Evolutionary conservation across 768 basidiomycete species (phyloP).

Genomic region (Rhodotorula graminis): DNA sequence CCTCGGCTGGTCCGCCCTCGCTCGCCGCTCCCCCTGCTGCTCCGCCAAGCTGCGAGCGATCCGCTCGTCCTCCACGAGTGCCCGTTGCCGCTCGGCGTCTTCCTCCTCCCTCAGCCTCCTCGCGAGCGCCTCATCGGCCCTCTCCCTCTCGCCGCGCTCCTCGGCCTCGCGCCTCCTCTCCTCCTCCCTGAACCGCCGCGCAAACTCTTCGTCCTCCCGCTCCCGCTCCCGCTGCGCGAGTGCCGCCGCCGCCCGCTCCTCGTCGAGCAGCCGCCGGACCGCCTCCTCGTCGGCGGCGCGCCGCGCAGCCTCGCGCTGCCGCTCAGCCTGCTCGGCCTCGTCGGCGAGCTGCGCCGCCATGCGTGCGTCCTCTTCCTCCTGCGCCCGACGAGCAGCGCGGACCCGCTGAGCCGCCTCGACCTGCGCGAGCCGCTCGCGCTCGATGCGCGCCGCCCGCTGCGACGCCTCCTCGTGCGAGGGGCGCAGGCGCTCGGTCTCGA

Average conservation of each 20-base stretch:
- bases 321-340: slow-evolving; percentile 15
- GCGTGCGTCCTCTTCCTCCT: slow-evolving; percentile 24
- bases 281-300: slow-evolving; percentile 12
- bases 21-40: background rate
- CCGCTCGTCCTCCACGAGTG: slow-evolving; percentile 18
- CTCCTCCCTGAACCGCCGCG: slow-evolving; percentile 17
- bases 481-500: background rate
- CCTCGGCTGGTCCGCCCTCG: no score
- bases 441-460: background rate
- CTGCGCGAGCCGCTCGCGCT: slow-evolving; percentile 3
- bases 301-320: background rate
- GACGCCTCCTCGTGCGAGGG: background rate
- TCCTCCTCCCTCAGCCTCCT: slow-evolving; percentile 11
- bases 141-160: slow-evolving; percentile 10
- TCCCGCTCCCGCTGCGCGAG: slow-evolving; percentile 2
- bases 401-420: slow-evolving; percentile 7
- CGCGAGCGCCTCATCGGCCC: slow-evolving; percentile 12
- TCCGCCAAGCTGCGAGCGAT: slow-evolving; percentile 23
- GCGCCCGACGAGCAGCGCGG: background rate
- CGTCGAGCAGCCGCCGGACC: slow-evolving; percentile 2
- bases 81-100: slow-evolving; percentile 1
- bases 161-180: background rate
- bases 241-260: slow-evolving; percentile 7
- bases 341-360: slow-evolving; percentile 9
- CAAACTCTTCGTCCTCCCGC: slow-evolving; percentile 24